A percentile compares a stretch with the other conserved stretches of the same genome.
Conservation (phyloP, 2,329 filamentous ascomycete genomes). For the Colletotrichum sp. region DNA sequence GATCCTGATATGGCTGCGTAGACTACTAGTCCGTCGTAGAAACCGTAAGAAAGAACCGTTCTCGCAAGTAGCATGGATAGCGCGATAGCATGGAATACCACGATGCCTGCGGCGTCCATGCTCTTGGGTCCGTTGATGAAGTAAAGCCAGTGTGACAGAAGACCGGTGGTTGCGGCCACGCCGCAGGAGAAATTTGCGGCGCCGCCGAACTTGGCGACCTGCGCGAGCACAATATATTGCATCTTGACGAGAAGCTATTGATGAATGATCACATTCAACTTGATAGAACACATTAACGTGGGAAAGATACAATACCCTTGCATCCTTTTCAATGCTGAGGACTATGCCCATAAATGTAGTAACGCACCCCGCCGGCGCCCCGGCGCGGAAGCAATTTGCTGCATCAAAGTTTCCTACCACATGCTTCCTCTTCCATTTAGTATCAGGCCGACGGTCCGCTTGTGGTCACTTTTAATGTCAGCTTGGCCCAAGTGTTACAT, state of each 20-base stretch:
- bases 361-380: not conserved
- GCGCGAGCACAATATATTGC: not conserved
- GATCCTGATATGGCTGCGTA: not conserved
- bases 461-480: not conserved
- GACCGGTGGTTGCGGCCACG: not conserved
- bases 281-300: not conserved
- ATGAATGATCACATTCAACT: not conserved
- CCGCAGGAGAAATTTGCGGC: not conserved
- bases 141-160: slow-evolving; percentile 18
- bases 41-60: not conserved
- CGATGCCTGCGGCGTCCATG: not conserved
- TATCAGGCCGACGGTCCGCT: not conserved
- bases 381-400: not conserved
- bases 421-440: not conserved
- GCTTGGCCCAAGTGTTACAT: not conserved
- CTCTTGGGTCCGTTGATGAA: slow-evolving; percentile 1
- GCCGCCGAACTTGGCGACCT: not conserved
- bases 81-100: not conserved
- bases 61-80: not conserved
- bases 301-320: rapidly evolving
- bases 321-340: not conserved
- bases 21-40: not conserved
- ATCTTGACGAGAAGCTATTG: not conserved
- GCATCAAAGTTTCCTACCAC: not conserved
- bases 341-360: not conserved